A percentile compares a stretch with the other conserved stretches of the same genome.
phyloP scores from a whole-genome alignment of 2,329 filamentous ascomycete species.

The Drechslera avenae region DNA sequence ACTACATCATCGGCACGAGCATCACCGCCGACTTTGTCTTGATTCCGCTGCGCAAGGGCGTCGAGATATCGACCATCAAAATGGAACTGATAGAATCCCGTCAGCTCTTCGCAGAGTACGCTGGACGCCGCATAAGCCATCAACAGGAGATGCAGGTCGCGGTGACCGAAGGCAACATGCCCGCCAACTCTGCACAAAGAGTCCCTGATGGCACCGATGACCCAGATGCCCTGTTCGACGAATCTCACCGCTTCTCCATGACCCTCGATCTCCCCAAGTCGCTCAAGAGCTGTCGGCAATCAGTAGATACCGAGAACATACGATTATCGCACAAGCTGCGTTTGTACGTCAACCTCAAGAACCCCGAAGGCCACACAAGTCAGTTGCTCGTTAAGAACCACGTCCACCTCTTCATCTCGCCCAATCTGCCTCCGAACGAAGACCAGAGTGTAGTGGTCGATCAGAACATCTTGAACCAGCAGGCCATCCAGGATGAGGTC shows the following conservation, averaged over 20 bases:
- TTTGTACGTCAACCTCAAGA: conserved; percentile 86
- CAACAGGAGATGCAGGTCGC: conserved; percentile 41
- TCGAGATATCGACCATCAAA: conserved; percentile 81
- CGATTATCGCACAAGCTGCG: conserved; percentile 93
- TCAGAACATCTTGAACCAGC: conserved; percentile 44
- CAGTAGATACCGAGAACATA: conserved; percentile 85
- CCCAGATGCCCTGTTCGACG: conserved; percentile 53
- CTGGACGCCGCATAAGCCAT: conserved; percentile 42
- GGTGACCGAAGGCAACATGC: conserved; percentile 44
- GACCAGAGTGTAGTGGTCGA: conserved; percentile 71
- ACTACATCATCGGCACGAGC: conserved; percentile 88
- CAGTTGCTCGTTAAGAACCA: conserved; percentile 92
- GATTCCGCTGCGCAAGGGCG: conserved; percentile 84
- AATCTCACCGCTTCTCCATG: conserved; percentile 65
- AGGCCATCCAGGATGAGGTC: conserved; percentile 59
- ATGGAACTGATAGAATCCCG: conserved; percentile 74
- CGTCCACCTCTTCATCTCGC: conserved; percentile 92
- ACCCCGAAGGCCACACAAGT: conserved; percentile 92
- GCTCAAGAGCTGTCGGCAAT: conserved; percentile 83
- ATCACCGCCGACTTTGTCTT: conserved; percentile 85
- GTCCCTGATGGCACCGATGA: conserved; percentile 40
- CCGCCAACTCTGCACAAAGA: conserved; percentile 34
- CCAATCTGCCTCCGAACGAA: conserved; percentile 86
- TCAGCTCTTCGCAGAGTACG: conserved; percentile 52
- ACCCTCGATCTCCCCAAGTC: conserved; percentile 75